Evolutionary conservation across 345 rosid species (phyloP).

Genomic region (Populus deltoides): DNA sequence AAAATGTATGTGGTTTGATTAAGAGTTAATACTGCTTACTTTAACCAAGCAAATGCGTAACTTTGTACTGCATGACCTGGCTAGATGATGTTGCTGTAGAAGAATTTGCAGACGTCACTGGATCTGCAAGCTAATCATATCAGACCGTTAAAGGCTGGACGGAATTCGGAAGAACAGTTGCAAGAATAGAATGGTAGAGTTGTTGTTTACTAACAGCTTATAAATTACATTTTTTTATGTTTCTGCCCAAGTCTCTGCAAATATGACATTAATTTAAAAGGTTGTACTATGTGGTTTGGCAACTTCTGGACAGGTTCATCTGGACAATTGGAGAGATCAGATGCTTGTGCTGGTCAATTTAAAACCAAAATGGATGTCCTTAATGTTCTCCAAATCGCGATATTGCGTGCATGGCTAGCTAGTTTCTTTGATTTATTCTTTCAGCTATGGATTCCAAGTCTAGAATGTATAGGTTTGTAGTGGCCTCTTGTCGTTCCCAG

Average conservation of each 20-base stretch:
- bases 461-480: not conserved
- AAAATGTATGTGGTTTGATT: too few species aligned
- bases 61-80: not conserved
- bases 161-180: not conserved
- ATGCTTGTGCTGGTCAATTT: not conserved
- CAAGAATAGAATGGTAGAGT: not conserved
- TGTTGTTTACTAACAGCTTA: not conserved
- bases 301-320: not conserved
- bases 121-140: not conserved
- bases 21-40: too few species aligned
- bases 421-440: not conserved
- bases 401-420: not conserved
- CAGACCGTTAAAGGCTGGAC: not conserved
- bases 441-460: not conserved
- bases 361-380: not conserved
- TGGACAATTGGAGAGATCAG: not conserved
- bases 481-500: not conserved
- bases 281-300: too few species aligned
- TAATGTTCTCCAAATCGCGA: not conserved
- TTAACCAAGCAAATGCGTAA: too few species aligned
- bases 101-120: not conserved
- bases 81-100: not conserved
- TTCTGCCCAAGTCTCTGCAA: not conserved
- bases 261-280: too few species aligned
- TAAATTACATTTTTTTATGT: too few species aligned